Percentiles rank a stretch among this genome's conserved stretches.
phyloP scores from a whole-genome alignment of 805 yeast species.

The Babjeviella inositovora region DNA sequence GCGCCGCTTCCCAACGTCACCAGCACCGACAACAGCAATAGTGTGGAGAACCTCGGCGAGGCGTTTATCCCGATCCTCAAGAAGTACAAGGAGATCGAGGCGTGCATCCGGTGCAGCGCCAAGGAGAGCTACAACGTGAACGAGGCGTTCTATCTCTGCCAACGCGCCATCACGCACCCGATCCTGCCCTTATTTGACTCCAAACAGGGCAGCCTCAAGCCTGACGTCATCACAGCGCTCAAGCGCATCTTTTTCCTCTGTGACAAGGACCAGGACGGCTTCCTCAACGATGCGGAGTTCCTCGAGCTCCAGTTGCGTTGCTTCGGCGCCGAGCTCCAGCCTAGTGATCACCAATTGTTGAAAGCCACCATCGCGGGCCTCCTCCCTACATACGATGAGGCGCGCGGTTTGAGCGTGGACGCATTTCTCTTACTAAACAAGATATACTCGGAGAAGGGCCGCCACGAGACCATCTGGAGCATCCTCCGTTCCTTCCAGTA shows the following conservation, averaged over 20 bases:
- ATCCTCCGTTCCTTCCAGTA: slow-evolving; percentile 77
- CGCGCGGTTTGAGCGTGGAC: slow-evolving; percentile 44
- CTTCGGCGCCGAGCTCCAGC: slow-evolving; percentile 36
- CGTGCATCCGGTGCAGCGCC: slow-evolving; percentile 82
- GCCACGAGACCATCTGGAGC: slow-evolving; percentile 97
- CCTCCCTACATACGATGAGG: slow-evolving; percentile 11
- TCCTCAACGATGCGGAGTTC: slow-evolving; percentile 56
- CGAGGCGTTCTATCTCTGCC: slow-evolving; percentile 87
- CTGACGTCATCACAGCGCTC: slow-evolving; percentile 60
- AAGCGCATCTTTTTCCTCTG: slow-evolving; percentile 70
- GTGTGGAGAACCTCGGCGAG: slow-evolving; percentile 39
- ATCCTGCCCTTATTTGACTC: slow-evolving; percentile 86
- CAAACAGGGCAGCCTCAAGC: slow-evolving; percentile 72
- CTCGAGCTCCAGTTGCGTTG: slow-evolving; percentile 56
- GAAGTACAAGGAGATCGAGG: slow-evolving; percentile 89
- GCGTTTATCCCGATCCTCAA: slow-evolving; percentile 76
- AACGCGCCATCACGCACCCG: slow-evolving; percentile 85
- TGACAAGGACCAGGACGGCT: slow-evolving; percentile 87
- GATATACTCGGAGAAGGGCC: slow-evolving; percentile 75
- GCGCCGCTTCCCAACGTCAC: slow-evolving; percentile 2
- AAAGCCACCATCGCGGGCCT: slow-evolving; percentile 12
- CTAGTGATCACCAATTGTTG: slow-evolving; percentile 28
- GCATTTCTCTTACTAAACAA: slow-evolving; percentile 73
- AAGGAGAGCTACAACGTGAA: slow-evolving; percentile 71
- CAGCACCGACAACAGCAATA: slow-evolving; percentile 10